Percentiles rank a stretch among this genome's conserved stretches.
Evolutionary conservation across 2,329 filamentous ascomycete species (phyloP).

Genomic region (Lasiodiplodia theobromae): DNA sequence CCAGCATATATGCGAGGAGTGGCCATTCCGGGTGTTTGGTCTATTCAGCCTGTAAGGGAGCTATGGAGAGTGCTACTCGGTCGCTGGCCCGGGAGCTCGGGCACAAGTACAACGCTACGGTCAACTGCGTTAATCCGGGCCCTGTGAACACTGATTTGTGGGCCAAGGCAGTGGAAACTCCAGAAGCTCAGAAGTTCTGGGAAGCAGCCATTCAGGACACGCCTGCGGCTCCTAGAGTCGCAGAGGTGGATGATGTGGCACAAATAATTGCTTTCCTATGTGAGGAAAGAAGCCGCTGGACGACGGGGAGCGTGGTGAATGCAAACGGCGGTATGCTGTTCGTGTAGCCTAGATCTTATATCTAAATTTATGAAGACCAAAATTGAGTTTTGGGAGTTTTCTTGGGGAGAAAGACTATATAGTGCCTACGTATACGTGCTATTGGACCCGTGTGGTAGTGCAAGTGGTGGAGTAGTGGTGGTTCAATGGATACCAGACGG

Average conservation of each 20-base stretch:
- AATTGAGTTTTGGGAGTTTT: no score
- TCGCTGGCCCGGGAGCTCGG: constrained; percentile 67
- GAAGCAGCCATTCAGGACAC: constrained; percentile 55
- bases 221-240: constrained; percentile 59
- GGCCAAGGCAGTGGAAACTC: constrained; percentile 2
- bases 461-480: no score
- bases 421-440: no score
- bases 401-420: no score
- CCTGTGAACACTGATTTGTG: constrained; percentile 66
- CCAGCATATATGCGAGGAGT: constrained; percentile 59
- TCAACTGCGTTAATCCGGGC: constrained; percentile 68
- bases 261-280: constrained; percentile 64
- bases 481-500: no score
- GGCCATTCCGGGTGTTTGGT: constrained; percentile 57
- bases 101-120: constrained; percentile 59
- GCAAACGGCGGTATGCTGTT: constrained; percentile 57
- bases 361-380: no score
- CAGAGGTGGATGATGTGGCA: constrained; percentile 61
- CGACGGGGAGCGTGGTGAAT: constrained; percentile 63
- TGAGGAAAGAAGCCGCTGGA: constrained; percentile 52
- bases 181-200: not conserved
- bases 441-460: no score
- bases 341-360: not conserved
- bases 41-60: constrained; percentile 66
- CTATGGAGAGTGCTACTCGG: constrained; percentile 66